These are phyloP conservation scores for Colletotrichum higginsianum DNA, from an alignment of 2,329 filamentous ascomycete genomes.

Conservation along the genomic window DNA sequence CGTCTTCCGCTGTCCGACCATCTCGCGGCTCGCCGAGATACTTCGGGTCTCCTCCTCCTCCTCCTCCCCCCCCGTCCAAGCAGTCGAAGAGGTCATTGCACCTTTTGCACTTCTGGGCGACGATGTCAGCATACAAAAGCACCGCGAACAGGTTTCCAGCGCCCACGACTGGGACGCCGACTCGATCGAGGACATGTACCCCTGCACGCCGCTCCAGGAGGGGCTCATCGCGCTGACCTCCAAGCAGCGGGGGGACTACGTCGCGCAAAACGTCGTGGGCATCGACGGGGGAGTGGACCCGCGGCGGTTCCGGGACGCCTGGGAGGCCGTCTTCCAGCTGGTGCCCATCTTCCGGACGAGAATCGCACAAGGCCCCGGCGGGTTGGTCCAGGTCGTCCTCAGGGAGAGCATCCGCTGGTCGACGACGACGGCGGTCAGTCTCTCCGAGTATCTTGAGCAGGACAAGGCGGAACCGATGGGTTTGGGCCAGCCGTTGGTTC, in stretches of 20 bases:
- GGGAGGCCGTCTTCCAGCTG: conserved; percentile 41
- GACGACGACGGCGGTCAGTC: background rate
- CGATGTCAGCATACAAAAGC: background rate
- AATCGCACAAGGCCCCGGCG: conserved; percentile 24
- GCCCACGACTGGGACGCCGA: conserved; percentile 5
- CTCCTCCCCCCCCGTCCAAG: background rate
- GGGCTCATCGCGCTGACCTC: conserved; percentile 42
- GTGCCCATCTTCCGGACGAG: conserved; percentile 43
- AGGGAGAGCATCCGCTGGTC: conserved; percentile 7
- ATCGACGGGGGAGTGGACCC: conserved; percentile 28
- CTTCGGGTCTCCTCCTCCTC: background rate
- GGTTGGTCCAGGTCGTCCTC: conserved; percentile 1
- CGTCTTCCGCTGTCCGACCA: conserved; percentile 12
- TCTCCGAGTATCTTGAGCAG: conserved; percentile 4
- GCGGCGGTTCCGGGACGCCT: conserved; percentile 39
- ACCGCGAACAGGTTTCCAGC: background rate
- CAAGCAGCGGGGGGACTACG: conserved; percentile 34
- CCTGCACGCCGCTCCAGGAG: conserved; percentile 24
- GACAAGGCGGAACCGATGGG: conserved; percentile 3
- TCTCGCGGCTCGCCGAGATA: conserved; percentile 13
- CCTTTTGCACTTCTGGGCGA: conserved; percentile 3
- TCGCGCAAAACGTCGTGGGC: conserved; percentile 33
- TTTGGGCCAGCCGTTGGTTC: conserved; percentile 23
- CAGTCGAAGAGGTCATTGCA: background rate
- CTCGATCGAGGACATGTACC: conserved; percentile 14